A percentile compares a stretch with the other conserved stretches of the same genome.
These are phyloP conservation scores for Clohesyomyces aquaticus DNA, from an alignment of 495 filamentous ascomycete genomes.

Conservation along the genomic window DNA sequence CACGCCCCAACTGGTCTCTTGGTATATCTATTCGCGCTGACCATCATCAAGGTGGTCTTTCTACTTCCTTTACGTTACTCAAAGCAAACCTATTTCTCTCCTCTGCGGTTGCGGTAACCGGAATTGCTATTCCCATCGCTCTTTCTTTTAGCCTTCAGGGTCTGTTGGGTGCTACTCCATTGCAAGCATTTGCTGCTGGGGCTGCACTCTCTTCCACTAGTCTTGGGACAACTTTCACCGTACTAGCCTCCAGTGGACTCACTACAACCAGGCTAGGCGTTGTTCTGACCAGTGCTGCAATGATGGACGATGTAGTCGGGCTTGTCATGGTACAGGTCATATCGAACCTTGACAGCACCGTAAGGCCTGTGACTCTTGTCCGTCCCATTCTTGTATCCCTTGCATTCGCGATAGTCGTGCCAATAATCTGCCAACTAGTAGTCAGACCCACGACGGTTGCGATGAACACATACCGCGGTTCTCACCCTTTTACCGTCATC, in stretches of 20 bases:
- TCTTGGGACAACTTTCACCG: constrained; percentile 77
- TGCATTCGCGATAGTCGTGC: constrained; percentile 56
- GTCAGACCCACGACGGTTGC: constrained; percentile 48
- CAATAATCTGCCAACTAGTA: constrained; percentile 53
- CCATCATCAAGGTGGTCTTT: constrained; percentile 60
- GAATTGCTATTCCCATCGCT: constrained; percentile 66
- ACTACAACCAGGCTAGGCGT: constrained; percentile 66
- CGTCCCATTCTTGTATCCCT: constrained; percentile 63
- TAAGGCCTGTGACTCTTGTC: constrained; percentile 55
- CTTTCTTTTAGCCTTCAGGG: constrained; percentile 65
- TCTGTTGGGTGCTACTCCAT: constrained; percentile 50
- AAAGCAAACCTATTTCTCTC: constrained; percentile 65
- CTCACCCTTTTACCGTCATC: constrained; percentile 17
- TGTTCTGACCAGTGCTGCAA: constrained; percentile 71
- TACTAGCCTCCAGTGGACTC: constrained; percentile 63
- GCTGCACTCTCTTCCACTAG: constrained; percentile 77
- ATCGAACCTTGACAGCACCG: constrained; percentile 51
- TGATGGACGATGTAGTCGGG: constrained; percentile 83
- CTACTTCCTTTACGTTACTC: constrained; percentile 62
- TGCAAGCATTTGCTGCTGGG: constrained; percentile 75
- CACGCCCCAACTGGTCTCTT: not conserved
- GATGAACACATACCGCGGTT: constrained; percentile 25
- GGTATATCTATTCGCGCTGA: not conserved
- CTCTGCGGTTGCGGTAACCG: constrained; percentile 63
- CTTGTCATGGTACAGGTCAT: constrained; percentile 78